Conservation (phyloP, 2,329 filamentous ascomycete species). For the Emericellopsis cladophorae region DNA sequence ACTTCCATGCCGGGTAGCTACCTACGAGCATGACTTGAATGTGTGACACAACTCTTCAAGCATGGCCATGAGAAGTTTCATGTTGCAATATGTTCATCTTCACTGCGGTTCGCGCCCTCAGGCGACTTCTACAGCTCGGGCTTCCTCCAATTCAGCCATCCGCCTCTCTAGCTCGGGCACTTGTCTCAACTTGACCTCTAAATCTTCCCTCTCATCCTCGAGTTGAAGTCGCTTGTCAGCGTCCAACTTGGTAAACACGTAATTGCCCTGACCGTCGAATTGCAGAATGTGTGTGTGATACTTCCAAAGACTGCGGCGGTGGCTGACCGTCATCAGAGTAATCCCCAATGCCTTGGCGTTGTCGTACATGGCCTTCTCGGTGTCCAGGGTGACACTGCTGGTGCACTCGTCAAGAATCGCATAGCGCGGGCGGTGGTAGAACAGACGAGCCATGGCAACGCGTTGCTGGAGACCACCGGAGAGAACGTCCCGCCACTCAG, state of each 20-base stretch:
- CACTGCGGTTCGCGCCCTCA: constrained; percentile 1
- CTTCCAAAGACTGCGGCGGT: constrained; percentile 86
- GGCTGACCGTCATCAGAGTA: constrained; percentile 93
- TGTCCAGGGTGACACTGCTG: constrained; percentile 85
- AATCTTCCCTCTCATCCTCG: constrained; percentile 93
- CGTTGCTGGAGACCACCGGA: constrained; percentile 90
- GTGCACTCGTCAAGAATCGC: constrained; percentile 97
- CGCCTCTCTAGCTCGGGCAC: constrained; percentile 82
- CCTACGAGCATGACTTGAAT: too few relatives aligned
- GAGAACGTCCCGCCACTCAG: constrained; percentile 91
- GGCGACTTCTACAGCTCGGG: constrained; percentile 1
- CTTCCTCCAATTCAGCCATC: constrained; percentile 59
- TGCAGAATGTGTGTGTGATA: constrained; percentile 92
- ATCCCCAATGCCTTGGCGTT: constrained; percentile 84
- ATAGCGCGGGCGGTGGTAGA: constrained; percentile 86
- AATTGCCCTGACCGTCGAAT: constrained; percentile 89
- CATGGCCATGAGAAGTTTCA: constrained; percentile 8
- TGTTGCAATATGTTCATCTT: neutral
- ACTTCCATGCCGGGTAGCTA: too few relatives aligned
- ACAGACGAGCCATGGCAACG: constrained; percentile 89
- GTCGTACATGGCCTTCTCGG: constrained; percentile 94
- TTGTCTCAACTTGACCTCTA: constrained; percentile 72
- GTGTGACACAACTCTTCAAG: too few relatives aligned
- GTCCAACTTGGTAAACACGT: constrained; percentile 80
- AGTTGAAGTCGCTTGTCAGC: constrained; percentile 73